Percentiles rank a stretch among this genome's conserved stretches.
phyloP scores from a whole-genome alignment of 164 flowering plant genomes.

The Umbilicus rupestris region DNA sequence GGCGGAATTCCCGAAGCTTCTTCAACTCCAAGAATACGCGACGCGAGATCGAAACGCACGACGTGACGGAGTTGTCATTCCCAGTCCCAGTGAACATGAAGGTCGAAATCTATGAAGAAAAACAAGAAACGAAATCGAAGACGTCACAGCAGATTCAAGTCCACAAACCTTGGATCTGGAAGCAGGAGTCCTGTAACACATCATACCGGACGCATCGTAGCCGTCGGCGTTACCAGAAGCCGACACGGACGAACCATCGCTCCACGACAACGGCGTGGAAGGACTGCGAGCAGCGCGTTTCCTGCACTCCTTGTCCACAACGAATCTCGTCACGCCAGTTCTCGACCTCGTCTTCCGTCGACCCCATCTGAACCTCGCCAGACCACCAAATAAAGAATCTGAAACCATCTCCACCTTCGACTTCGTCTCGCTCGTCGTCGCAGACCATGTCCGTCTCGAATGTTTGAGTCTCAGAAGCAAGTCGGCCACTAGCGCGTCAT shows the following conservation, averaged over 20 bases:
- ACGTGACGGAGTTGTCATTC: constrained; percentile 11
- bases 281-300: constrained; percentile 23
- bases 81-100: no score
- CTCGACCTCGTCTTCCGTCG: no score
- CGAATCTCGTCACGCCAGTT: no score
- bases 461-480: no score
- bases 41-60: not conserved
- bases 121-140: constrained; percentile 8
- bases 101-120: not conserved
- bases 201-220: constrained; percentile 32
- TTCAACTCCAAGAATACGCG: not conserved
- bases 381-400: no score
- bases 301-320: no score
- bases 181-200: constrained; percentile 7
- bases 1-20: not conserved
- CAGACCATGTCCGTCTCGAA: no score
- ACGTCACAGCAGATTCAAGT: not conserved
- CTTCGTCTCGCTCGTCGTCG: no score
- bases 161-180: constrained; percentile 48
- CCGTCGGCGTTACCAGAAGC: constrained; percentile 27
- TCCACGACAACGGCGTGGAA: constrained; percentile 58
- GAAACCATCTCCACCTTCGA: no score
- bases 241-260: constrained; percentile 24
- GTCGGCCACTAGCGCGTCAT: no score
- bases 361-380: no score